Evolutionary conservation across 441 rosid species (phyloP), one percentile per base, ranked within the genome.

Genomic region (Adansonia grandidieri): DNA sequence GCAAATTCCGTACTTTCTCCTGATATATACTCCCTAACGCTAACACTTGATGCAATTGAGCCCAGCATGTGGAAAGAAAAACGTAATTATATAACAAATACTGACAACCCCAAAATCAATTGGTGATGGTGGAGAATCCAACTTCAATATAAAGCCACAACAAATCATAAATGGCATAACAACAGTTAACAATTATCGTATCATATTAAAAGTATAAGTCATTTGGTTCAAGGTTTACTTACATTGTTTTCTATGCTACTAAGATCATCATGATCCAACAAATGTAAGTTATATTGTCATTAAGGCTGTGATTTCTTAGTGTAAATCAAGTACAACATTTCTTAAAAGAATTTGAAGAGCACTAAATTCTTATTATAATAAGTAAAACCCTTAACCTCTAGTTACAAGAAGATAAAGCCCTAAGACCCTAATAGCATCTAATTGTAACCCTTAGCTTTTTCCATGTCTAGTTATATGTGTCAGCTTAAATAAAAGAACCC

Each of bases 371-470:
- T 65, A 2, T 28, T 32, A 28, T 62, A 13, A 13, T 28, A 28
- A 28, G 44, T 62, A 65, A 9, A 42, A 17, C 71, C 1, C 2
- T 0, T 42, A 44, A 44, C 51, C 71, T 42, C 71, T 66, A 17
- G 44, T 42, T 66, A 42, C 71, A 9, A 66, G 70, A 65, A 65
- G 53, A 66, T 63, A 32, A 63, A 7, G 48, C 48, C 22, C 69
- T 67, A n/a, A 54, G 60, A 54, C 60, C 9, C 60, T 54, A 4
- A 54, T n/a, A n/a, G 2, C 60, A 54, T 54, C 60, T n/a, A 54
- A 54, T 54, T n/a, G n/a, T 54, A 54, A 15, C 60, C 71, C 71
- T 66, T 17, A 19, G 51, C 71, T 67, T 44, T 67, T 10, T 45
- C 72, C 53, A 9, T 44, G 7, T 8, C 71, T 44, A 44, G 15